Evolutionary conservation across 106 monocot genomes (phyloP).

Genomic region (Phalaenopsis aphrodite): DNA sequence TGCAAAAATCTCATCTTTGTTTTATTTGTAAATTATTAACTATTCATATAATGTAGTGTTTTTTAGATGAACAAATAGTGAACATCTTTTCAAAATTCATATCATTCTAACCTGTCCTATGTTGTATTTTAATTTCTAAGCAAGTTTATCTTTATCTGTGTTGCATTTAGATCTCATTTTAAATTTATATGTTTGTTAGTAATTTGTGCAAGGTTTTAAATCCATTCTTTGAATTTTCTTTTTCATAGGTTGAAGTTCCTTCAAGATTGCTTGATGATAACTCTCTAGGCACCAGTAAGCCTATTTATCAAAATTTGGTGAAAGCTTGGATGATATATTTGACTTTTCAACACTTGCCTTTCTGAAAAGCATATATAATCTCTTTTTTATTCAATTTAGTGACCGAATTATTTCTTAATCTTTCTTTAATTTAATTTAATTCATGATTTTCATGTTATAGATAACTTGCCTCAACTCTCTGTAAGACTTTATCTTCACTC

Average conservation of each 20-base stretch:
- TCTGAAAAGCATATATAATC: background rate
- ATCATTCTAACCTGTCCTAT: too few relatives aligned
- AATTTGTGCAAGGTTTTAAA: background rate
- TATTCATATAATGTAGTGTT: too few relatives aligned
- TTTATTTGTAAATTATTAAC: too few relatives aligned
- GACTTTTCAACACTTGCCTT: background rate
- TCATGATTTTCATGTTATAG: constrained; percentile 6
- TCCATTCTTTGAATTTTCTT: background rate
- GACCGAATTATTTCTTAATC: background rate
- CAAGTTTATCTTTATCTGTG: too few relatives aligned
- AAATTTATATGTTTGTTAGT: background rate
- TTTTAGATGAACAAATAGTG: too few relatives aligned
- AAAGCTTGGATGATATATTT: background rate
- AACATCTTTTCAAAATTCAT: too few relatives aligned
- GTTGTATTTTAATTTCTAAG: too few relatives aligned
- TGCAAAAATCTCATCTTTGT: too few relatives aligned
- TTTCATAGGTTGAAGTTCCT: background rate
- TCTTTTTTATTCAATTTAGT: constrained; percentile 4
- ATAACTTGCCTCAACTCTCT: constrained; percentile 34
- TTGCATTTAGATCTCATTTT: too few relatives aligned
- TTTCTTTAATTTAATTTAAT: background rate
- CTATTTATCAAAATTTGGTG: background rate
- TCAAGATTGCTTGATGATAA: background rate
- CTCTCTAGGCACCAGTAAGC: background rate
- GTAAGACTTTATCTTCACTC: constrained; percentile 70